phyloP scores from a whole-genome alignment of 805 yeast genomes.

The Ogataea degrootiae region DNA sequence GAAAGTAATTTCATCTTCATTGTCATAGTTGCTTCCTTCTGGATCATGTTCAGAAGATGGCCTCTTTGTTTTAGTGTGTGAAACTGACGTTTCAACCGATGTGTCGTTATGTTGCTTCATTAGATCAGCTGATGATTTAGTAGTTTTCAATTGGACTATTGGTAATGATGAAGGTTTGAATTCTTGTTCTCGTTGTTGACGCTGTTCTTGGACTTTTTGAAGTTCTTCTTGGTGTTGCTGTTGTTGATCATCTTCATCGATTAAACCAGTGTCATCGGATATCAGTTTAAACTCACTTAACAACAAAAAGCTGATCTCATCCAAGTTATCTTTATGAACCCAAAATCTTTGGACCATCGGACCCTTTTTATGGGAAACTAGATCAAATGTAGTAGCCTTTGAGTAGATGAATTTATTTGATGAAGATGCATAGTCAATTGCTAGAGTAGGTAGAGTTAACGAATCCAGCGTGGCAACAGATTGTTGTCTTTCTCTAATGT shows the following conservation, averaged over 20 bases:
- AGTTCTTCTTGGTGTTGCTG: conserved; percentile 2
- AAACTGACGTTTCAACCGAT: neutral
- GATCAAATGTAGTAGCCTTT: conserved; percentile 32
- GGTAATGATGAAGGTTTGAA: too few relatives aligned
- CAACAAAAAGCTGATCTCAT: conserved; percentile 46
- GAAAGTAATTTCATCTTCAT: conserved; percentile 13
- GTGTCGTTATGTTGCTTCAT: neutral
- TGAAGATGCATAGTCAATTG: neutral
- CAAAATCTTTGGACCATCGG: conserved; percentile 38
- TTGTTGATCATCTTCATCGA: conserved; percentile 15
- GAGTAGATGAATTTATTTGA: conserved; percentile 13
- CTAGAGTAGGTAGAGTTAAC: conserved; percentile 12
- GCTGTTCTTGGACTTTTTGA: conserved; percentile 1
- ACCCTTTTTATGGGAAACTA: conserved; percentile 31
- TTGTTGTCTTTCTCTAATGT: conserved; percentile 3
- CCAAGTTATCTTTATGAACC: conserved; percentile 57
- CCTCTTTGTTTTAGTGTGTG: too few relatives aligned
- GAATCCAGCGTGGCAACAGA: conserved; percentile 22
- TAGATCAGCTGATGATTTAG: conserved; percentile 10
- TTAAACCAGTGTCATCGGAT: conserved; percentile 28
- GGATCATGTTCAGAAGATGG: neutral
- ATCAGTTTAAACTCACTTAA: conserved; percentile 38
- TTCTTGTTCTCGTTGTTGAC: neutral
- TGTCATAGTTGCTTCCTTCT: neutral
- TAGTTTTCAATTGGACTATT: conserved; percentile 8